These are phyloP conservation scores for Nicotiana knightiana DNA, from an alignment of 257 asterid species.

Conservation along the genomic window DNA sequence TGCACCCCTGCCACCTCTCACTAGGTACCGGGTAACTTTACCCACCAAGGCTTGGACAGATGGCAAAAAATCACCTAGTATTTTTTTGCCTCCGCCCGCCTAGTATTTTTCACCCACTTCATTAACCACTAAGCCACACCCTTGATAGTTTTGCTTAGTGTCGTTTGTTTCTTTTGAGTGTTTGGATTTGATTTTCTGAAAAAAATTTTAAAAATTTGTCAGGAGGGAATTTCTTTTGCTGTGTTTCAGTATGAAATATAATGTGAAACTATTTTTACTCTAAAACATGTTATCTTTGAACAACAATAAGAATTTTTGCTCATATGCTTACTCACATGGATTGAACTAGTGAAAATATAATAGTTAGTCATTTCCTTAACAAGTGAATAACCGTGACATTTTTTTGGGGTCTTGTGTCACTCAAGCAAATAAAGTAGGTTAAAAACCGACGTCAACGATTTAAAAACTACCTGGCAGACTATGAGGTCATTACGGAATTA, in stretches of 20 bases:
- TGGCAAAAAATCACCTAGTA: no score
- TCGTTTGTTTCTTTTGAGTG: background rate
- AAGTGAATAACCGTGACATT: background rate
- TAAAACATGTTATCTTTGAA: background rate
- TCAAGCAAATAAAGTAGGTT: background rate
- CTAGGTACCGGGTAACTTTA: no score
- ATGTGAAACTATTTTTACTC: background rate
- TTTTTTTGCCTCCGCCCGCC: no score
- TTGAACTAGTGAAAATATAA: background rate
- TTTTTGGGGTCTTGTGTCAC: background rate
- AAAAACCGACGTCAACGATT: background rate
- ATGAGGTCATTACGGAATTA: background rate
- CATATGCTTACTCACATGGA: background rate
- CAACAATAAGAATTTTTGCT: background rate
- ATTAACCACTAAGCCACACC: no score
- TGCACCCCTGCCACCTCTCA: no score
- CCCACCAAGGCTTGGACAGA: no score
- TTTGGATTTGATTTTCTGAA: no score
- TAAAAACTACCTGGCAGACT: background rate
- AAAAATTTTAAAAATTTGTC: no score
- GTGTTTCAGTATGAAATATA: background rate
- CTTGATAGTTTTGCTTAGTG: no score
- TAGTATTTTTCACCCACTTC: no score
- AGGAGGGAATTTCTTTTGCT: background rate
- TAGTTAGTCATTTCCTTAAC: background rate